These are phyloP conservation scores for Epichloe typhina DNA, from an alignment of 2,329 filamentous ascomycete species.

Conservation along the genomic window DNA sequence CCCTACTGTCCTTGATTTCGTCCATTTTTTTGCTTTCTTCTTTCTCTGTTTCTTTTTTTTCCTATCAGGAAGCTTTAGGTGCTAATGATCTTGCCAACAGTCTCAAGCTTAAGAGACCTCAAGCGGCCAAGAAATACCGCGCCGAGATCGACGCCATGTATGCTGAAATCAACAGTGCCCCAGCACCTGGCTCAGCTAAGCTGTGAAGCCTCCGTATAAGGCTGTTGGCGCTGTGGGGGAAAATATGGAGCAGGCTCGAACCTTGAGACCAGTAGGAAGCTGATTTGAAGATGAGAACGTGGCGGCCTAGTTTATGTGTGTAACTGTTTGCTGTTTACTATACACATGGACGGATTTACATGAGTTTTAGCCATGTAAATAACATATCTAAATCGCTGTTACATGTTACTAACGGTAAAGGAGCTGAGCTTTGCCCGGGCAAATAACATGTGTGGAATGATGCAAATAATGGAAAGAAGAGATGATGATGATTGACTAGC, in stretches of 20 bases:
- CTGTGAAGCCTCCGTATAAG: background rate
- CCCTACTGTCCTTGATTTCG: background rate
- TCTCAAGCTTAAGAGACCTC: constrained; percentile 47
- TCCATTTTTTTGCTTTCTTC: background rate
- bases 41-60: background rate
- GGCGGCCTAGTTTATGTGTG: background rate
- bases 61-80: background rate
- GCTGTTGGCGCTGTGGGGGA: background rate
- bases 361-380: background rate
- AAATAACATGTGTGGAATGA: no score
- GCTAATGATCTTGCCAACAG: constrained; percentile 21
- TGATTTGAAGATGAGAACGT: background rate
- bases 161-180: constrained; percentile 29
- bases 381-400: background rate
- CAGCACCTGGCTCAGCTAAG: constrained; percentile 1
- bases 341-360: background rate
- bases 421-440: background rate
- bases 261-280: no score
- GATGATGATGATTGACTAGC: no score
- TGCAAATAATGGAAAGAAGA: no score
- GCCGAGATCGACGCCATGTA: constrained; percentile 44
- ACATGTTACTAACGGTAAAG: background rate
- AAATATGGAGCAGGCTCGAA: background rate
- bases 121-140: constrained; percentile 38
- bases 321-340: background rate